Evolutionary conservation across 345 rosid species (phyloP), one percentile per base, ranked within the genome.

Genomic region (Syzygium oleosum): DNA sequence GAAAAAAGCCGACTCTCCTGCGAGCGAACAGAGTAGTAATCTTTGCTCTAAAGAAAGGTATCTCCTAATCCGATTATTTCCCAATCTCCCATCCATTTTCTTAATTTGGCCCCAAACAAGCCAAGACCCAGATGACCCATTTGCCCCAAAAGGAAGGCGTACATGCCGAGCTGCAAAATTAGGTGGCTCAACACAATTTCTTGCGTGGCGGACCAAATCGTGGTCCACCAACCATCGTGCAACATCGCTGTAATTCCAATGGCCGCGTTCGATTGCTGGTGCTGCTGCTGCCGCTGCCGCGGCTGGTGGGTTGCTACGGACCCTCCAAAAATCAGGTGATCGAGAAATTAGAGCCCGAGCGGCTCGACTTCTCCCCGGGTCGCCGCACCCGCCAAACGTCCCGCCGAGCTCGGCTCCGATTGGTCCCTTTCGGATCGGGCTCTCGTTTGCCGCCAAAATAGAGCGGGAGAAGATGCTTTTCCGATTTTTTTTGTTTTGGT

Each of bases 1-100:
- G 53, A 2, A 0, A 25, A 61, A 13, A 2, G 23, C 1, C 0
- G 46, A 9, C 2, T 16, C 79, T 68, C 2, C 25, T 1, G 3
- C 12, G 1, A 7, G 78, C 11, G 43, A 31, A 16, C 22, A 65
- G 31, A 31, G 43, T 21, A 68, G 79, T 17, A 34, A 68, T 2
- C 7, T 68, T 68, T 17, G 79, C 34, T 34, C 23, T 31, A 19
- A 68, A 68, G 79, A 17, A 17, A 1, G 19, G 80, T 23, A 38
- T 34, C 13, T 19, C 80, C 46, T 43, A 43, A 43, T 43, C 46
- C 7, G 46, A 43, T 43, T 43, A 6, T 5, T 43, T 43, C 46
- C 46, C 46, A 6, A 43, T 43, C 7, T 43, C 46, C 43, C 7
- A 43, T 43, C 46, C 46, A 43, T 5, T 43, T 41, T 43, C 46